phyloP scores from a whole-genome alignment of 2,329 filamentous ascomycete species.

The Phyllosticta capitalensis region DNA sequence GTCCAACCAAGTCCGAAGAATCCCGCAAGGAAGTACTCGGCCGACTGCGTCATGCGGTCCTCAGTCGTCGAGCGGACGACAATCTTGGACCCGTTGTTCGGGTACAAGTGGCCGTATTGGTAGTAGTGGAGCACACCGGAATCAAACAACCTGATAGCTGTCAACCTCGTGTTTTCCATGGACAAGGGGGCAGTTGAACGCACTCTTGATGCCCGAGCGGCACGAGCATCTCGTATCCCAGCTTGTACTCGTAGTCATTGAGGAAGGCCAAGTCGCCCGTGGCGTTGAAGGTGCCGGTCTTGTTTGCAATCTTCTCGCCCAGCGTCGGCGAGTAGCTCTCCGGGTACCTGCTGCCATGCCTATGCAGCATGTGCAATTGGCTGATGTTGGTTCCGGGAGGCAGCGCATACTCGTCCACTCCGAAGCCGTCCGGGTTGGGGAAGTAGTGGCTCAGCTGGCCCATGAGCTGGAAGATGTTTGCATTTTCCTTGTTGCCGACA shows the following conservation, averaged over 20 bases:
- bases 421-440: slow-evolving; percentile 59
- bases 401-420: slow-evolving; percentile 61
- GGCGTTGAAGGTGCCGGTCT: slow-evolving; percentile 45
- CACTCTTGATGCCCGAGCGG: slow-evolving; percentile 60
- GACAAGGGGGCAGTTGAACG: not conserved
- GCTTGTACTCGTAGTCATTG: slow-evolving; percentile 57
- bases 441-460: slow-evolving; percentile 62
- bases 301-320: slow-evolving; percentile 45
- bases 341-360: slow-evolving; percentile 66
- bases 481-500: slow-evolving; percentile 45
- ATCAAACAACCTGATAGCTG: slow-evolving; percentile 44
- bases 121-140: slow-evolving; percentile 64
- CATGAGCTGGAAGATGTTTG: slow-evolving; percentile 62
- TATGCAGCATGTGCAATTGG: slow-evolving; percentile 62
- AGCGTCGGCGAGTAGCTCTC: slow-evolving; percentile 52
- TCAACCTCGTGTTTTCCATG: not conserved
- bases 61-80: slow-evolving; percentile 67
- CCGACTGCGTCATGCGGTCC: slow-evolving; percentile 66
- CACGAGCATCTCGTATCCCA: slow-evolving; percentile 63
- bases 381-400: slow-evolving; percentile 58
- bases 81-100: slow-evolving; percentile 60
- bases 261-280: slow-evolving; percentile 55
- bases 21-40: slow-evolving; percentile 68
- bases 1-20: slow-evolving; percentile 71
- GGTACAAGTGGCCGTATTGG: slow-evolving; percentile 59